Percentiles rank a stretch among this genome's conserved stretches.
Conservation (phyloP, 148 eudicot species). For the Bassia scoparia region DNA sequence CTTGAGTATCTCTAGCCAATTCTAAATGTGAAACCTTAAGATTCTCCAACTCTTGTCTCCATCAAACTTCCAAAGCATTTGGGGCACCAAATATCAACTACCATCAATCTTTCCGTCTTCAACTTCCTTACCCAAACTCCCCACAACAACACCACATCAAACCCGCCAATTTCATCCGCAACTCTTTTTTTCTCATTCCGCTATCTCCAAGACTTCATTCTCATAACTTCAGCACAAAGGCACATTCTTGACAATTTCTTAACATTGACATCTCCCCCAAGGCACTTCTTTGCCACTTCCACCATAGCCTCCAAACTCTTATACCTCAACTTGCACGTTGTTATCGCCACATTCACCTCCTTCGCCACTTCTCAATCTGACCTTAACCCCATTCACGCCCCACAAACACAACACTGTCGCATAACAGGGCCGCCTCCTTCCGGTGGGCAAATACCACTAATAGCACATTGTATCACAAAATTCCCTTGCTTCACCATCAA, state of each 20-base stretch:
- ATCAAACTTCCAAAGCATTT: constrained; percentile 30
- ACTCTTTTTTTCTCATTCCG: constrained; percentile 18
- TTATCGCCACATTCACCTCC: constrained; percentile 46
- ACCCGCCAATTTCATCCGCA: constrained; percentile 22
- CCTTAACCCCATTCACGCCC: constrained; percentile 44
- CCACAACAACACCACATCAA: constrained; percentile 39
- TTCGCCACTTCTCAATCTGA: constrained; percentile 56
- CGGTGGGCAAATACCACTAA: constrained; percentile 73
- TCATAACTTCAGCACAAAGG: constrained; percentile 71
- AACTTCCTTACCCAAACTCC: constrained; percentile 27
- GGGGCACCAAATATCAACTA: constrained; percentile 2
- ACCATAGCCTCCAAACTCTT: constrained; percentile 69
- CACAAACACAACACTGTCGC: constrained; percentile 72
- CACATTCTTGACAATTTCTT: constrained; percentile 63
- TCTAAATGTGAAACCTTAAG: constrained; percentile 12
- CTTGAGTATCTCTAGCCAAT: constrained; percentile 44
- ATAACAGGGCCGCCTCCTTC: constrained; percentile 73
- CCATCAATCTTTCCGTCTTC: constrained; percentile 9
- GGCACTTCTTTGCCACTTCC: constrained; percentile 61
- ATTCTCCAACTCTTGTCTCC: constrained; percentile 29
- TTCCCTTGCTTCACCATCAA: constrained; percentile 70
- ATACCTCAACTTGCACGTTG: constrained; percentile 56
- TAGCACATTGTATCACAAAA: constrained; percentile 67
- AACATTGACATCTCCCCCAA: constrained; percentile 69
- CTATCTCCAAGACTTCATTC: constrained; percentile 55